Evolutionary conservation across 345 rosid species (phyloP), one percentile per base, ranked within the genome.

Genomic region (Dimocarpus longan): DNA sequence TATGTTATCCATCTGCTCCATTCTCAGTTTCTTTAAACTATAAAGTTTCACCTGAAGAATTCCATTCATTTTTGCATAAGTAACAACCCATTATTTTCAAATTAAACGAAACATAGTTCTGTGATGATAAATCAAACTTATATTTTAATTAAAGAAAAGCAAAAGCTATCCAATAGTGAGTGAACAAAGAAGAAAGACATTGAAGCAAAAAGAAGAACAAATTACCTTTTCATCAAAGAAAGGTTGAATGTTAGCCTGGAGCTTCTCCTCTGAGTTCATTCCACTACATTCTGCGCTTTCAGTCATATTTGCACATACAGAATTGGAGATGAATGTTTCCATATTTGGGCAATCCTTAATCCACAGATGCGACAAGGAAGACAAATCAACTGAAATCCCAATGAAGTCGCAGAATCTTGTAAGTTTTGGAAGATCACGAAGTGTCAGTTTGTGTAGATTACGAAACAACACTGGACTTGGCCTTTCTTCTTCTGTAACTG

Each of bases 351-450:
- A 82, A 0, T 2, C 3, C 0, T 0, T 7, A 22, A 82, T 75
- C 42, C 1, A 0, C 66, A 82, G 1, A 7, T 8, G 0, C 8
- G 37, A 21, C 54, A 82, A 60, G 22, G 32, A 12, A 3, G 56
- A 60, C 6, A 68, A 74, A 43, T 71, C 60, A 44, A 79, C 22
- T 12, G 21, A 39, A 26, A 39, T 37, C 1, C 78, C 71, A 15
- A 0, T 57, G 3, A 57, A 57, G 56, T 13, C 4, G 69, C 70
- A 70, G 22, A 77, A 73, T 8, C 24, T 10, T 18, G 6, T 16
- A 26, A 82, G 80, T 60, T 71, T 44, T 11, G 73, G 77, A 57
- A 82, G 85, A 48, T 15, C 10, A 4, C 13, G 2, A n/a, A 82
- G 60, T 0, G 0, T 0, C 10, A 82, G 0, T 0, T 0, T 0